Base-by-base conservation (phyloP, 257 asterid species). In the Solanum paucissectum region DNA sequence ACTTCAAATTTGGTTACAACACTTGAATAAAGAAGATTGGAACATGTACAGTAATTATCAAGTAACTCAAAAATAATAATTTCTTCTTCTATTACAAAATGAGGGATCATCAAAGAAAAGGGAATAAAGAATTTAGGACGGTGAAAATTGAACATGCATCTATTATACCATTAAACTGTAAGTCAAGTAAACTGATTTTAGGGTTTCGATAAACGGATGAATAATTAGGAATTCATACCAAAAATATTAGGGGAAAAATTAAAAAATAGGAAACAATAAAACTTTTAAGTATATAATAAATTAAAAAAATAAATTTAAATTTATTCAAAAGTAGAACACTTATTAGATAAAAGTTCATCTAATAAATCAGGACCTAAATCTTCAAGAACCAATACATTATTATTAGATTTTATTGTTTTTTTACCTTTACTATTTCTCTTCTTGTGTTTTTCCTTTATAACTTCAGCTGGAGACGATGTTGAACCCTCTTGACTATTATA, bases 351-450 rank as follows among this genome's bases (percentile, higher is more conserved):
- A 18, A 87, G 76, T n/a, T 87, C 68, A 77, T 87, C 88, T 38
- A 87, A 77, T 27, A 77, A 58, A 60, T 87, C 86, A 87, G 79
- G 52, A 36, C 88, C 86, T n/a, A 87, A 87, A 21, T 87, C 88
- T 68, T 87, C 44, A 76, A 87, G 52, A 9, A 76, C 36, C 3
- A 46, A 46, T 25, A 81, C 85, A 81, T 72, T 44, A 38, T 42
- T 86, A 83, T 46, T 86, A 21, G 29, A 16, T 42, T 42, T 77
- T 7, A 6, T 9, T 33, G 7, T 14, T 62, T 87, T 52, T 27
- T 34, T 29, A 73, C 82, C 82, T 69, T 69, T 40, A 12, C 66
- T 40, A 13, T 9, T 87, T 34, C 86, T 46, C 36, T 68, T 87
- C 89, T 83, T 87, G 83, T 87, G 89, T 66, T 44, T 87, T 68